Conservation (phyloP, 1,284 basidiomycete genomes). For the Irpex rosettiformis region DNA sequence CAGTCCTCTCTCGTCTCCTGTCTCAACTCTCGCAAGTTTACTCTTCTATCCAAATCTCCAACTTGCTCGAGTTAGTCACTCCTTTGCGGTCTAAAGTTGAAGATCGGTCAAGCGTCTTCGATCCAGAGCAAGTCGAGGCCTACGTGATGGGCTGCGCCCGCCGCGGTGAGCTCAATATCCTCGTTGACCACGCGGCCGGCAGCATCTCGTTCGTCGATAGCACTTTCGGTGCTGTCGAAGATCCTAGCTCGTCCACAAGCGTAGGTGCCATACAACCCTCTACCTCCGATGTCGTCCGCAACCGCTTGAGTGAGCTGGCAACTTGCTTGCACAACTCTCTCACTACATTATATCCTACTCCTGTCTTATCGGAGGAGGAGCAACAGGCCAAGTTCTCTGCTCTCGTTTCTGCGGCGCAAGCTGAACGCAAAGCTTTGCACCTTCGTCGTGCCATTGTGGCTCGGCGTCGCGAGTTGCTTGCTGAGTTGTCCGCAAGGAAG, state of each 20-base stretch:
- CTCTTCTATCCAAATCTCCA: constrained; percentile 80
- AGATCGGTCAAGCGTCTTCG: constrained; percentile 51
- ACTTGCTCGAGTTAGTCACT: constrained; percentile 73
- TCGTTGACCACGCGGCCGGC: constrained; percentile 87
- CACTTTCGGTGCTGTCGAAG: constrained; percentile 52
- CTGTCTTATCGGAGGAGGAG: constrained; percentile 43
- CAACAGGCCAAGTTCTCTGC: constrained; percentile 49
- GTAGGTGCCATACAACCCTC: constrained; percentile 64
- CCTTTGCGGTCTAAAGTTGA: constrained; percentile 61
- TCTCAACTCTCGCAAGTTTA: constrained; percentile 95
- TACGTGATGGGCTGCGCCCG: constrained; percentile 93
- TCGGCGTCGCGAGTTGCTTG: constrained; percentile 83
- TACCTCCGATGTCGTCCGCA: constrained; percentile 67
- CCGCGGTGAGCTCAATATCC: constrained; percentile 84
- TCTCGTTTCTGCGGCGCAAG: constrained; percentile 57
- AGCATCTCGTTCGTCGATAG: constrained; percentile 88
- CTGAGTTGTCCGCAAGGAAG: constrained; percentile 82
- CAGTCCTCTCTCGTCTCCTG: constrained; percentile 91
- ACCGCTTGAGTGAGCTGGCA: constrained; percentile 76
- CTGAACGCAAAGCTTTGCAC: constrained; percentile 75
- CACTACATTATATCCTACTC: constrained; percentile 43
- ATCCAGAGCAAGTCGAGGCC: constrained; percentile 79
- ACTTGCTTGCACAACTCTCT: constrained; percentile 72
- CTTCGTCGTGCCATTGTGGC: constrained; percentile 82
- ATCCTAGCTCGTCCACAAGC: constrained; percentile 36